Percentiles rank a stretch among this genome's conserved stretches.
These are phyloP conservation scores for Xylaria curta DNA, from an alignment of 495 filamentous ascomycete genomes.

Conservation along the genomic window DNA sequence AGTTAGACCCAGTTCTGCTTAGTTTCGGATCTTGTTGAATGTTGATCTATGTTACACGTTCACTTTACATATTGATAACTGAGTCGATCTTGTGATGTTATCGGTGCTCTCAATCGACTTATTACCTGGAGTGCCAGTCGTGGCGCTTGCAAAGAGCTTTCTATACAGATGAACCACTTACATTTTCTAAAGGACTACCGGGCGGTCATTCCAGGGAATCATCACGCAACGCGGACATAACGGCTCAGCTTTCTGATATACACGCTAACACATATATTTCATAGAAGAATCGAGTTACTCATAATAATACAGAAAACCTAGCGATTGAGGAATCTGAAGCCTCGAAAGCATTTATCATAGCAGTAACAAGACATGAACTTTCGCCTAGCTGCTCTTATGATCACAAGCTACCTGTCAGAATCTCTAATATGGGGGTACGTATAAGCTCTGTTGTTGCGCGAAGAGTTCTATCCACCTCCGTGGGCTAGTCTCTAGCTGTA, in stretches of 20 bases:
- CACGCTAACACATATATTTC: not conserved
- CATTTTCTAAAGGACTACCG: not conserved
- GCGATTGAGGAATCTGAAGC: not conserved
- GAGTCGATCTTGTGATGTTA: not conserved
- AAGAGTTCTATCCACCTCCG: too few species aligned
- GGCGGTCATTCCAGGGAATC: not conserved
- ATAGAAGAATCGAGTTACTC: not conserved
- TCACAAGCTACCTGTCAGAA: not conserved
- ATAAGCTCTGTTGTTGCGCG: too few species aligned
- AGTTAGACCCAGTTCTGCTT: not conserved
- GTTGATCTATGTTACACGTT: not conserved
- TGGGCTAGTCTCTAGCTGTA: too few species aligned
- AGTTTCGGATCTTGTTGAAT: not conserved
- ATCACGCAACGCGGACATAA: not conserved
- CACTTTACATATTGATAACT: not conserved
- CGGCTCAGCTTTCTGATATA: not conserved
- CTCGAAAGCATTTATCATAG: not conserved
- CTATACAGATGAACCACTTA: not conserved
- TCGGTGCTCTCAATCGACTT: not conserved
- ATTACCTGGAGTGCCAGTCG: not conserved
- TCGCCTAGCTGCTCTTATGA: not conserved
- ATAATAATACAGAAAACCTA: not conserved
- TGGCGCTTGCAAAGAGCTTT: not conserved
- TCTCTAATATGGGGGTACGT: too few species aligned
- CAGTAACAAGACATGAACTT: not conserved